These are phyloP conservation scores for Boletus vinaceobasis DNA, from an alignment of 768 basidiomycete genomes.

Conservation along the genomic window DNA sequence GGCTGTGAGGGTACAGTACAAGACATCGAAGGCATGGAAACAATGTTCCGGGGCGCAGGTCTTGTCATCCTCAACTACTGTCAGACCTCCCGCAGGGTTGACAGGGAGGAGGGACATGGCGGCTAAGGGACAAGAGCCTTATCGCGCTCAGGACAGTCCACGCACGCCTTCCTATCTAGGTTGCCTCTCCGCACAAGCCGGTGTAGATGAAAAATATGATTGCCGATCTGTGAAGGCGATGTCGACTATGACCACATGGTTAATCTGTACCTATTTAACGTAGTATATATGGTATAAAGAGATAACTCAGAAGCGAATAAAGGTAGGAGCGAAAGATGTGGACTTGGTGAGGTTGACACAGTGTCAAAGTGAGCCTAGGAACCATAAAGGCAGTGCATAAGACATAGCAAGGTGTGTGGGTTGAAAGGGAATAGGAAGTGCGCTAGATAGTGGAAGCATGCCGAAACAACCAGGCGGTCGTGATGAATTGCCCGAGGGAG, in stretches of 20 bases:
- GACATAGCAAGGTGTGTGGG: slow-evolving; percentile 26
- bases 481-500: slow-evolving; percentile 7
- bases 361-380: slow-evolving; percentile 24
- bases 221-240: slow-evolving; percentile 7
- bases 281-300: slow-evolving; percentile 40
- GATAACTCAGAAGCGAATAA: slow-evolving; percentile 38
- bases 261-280: slow-evolving; percentile 36
- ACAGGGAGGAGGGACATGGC: slow-evolving; percentile 57
- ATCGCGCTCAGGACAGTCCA: background rate
- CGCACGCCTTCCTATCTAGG: slow-evolving; percentile 30
- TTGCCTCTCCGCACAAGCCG: slow-evolving; percentile 1
- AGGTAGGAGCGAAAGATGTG: slow-evolving; percentile 18
- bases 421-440: slow-evolving; percentile 7
- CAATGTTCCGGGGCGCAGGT: slow-evolving; percentile 73
- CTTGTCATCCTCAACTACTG: slow-evolving; percentile 38
- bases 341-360: slow-evolving; percentile 13
- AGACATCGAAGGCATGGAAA: slow-evolving; percentile 76
- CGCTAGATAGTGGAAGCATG: slow-evolving; percentile 21
- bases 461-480: slow-evolving; percentile 12
- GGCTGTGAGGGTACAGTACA: slow-evolving; percentile 71
- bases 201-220: slow-evolving; percentile 1
- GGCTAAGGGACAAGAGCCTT: slow-evolving; percentile 24
- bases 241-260: slow-evolving; percentile 35
- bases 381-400: slow-evolving; percentile 26
- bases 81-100: slow-evolving; percentile 41